phyloP scores from a whole-genome alignment of 345 rosid genomes.

The Eucalyptus pumila region DNA sequence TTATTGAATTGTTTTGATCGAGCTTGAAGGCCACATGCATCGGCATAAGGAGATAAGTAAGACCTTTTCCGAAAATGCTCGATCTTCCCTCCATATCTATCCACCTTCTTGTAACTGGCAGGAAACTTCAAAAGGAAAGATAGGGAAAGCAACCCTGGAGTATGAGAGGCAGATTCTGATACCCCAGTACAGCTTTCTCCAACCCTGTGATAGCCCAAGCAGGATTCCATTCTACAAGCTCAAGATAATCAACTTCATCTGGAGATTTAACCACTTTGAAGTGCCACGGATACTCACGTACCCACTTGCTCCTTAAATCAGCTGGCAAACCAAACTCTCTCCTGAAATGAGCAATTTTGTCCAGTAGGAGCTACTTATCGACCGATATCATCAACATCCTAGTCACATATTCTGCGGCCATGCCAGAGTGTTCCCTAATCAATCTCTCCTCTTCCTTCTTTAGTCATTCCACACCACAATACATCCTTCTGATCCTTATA shows the following conservation, averaged over 20 bases:
- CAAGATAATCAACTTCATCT: conserved; percentile 47
- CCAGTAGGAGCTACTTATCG: conserved; percentile 27
- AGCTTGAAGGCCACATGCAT: conserved; percentile 50
- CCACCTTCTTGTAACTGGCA: conserved; percentile 50
- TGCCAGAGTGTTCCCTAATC: conserved; percentile 41
- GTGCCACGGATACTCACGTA: conserved; percentile 38
- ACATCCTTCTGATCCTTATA: conserved; percentile 60
- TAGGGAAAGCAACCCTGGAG: conserved; percentile 61
- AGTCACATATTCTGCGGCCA: conserved; percentile 57
- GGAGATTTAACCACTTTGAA: conserved; percentile 36
- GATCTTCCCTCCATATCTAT: conserved; percentile 43
- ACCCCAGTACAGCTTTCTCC: conserved; percentile 57
- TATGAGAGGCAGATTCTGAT: conserved; percentile 17
- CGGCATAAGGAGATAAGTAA: conserved; percentile 72
- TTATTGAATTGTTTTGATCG: conserved; percentile 77
- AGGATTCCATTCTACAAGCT: conserved; percentile 77
- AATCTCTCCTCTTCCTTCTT: conserved; percentile 42
- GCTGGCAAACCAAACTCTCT: conserved; percentile 69
- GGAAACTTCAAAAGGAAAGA: conserved; percentile 71
- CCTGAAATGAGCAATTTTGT: conserved; percentile 59
- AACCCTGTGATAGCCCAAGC: conserved; percentile 69
- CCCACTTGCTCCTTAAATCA: conserved; percentile 67
- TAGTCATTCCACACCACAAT: conserved; percentile 75
- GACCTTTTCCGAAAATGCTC: conserved; percentile 61
- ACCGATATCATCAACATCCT: conserved; percentile 41